Conservation (phyloP, 306 rosid species). For the Luffa acutangula region DNA sequence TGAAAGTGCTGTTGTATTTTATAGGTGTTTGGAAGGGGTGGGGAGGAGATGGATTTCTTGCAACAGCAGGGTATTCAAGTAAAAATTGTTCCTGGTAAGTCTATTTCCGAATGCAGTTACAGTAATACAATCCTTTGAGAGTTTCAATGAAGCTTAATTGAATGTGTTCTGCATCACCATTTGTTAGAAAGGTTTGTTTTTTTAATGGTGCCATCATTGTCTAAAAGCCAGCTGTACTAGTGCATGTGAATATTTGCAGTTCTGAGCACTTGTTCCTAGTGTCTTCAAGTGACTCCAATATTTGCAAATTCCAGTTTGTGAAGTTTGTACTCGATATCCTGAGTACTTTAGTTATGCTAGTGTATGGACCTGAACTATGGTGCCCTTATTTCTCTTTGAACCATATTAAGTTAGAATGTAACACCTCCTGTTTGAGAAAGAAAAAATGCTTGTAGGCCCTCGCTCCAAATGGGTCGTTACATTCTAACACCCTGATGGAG, state of each 20-base stretch:
- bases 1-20: conserved; percentile 5
- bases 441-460: background rate
- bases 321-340: background rate
- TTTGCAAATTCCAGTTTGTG: background rate
- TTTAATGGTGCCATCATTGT: background rate
- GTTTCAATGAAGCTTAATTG: background rate
- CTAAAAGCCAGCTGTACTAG: background rate
- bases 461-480: background rate
- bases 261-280: background rate
- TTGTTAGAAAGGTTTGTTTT: background rate
- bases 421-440: background rate
- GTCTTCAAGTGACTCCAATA: background rate
- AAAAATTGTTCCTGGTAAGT: conserved; percentile 88
- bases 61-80: conserved; percentile 83
- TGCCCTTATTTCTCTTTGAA: background rate
- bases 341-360: background rate
- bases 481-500: background rate
- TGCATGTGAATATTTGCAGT: too few species aligned
- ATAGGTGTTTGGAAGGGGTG: conserved; percentile 98
- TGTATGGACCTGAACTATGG: background rate
- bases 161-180: background rate
- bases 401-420: background rate
- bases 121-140: background rate
- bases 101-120: background rate
- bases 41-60: conserved; percentile 98